Evolutionary conservation across 2,329 filamentous ascomycete species (phyloP).

Genomic region (Cladosporium cucumerinum): DNA sequence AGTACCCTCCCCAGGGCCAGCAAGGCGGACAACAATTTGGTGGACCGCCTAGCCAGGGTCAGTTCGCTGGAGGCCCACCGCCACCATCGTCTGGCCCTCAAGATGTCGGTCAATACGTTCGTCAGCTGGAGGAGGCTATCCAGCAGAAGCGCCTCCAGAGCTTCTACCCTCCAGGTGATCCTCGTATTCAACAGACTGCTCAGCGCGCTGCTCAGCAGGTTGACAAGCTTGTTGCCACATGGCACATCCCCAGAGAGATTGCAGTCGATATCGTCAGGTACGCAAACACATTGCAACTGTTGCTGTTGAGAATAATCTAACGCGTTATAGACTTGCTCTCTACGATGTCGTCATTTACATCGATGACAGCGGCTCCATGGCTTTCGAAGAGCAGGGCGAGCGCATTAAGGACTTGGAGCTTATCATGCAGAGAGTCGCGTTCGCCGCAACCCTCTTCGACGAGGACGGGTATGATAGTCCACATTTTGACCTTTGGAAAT

Average conservation of each 20-base stretch:
- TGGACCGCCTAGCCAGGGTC: slow-evolving; percentile 25
- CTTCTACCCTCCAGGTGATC: slow-evolving; percentile 58
- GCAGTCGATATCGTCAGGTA: slow-evolving; percentile 56
- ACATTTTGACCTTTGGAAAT: neutral
- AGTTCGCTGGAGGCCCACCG: slow-evolving; percentile 22
- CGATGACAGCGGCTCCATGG: slow-evolving; percentile 68
- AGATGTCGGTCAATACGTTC: slow-evolving; percentile 55
- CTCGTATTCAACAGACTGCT: slow-evolving; percentile 45
- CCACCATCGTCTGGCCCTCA: slow-evolving; percentile 41
- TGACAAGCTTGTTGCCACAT: slow-evolving; percentile 54
- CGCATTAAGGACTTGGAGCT: slow-evolving; percentile 65
- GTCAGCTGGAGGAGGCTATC: slow-evolving; percentile 53
- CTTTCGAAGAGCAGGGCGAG: slow-evolving; percentile 64
- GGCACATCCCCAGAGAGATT: slow-evolving; percentile 57
- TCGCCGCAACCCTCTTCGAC: slow-evolving; percentile 66
- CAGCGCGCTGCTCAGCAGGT: slow-evolving; percentile 49
- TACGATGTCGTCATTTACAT: slow-evolving; percentile 64
- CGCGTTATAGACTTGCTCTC: slow-evolving; percentile 49
- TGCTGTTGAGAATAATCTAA: neutral
- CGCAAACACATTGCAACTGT: neutral
- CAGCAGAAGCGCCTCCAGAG: slow-evolving; percentile 58
- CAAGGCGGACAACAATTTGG: slow-evolving; percentile 33
- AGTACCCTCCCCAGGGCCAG: slow-evolving; percentile 29
- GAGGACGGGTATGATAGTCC: slow-evolving; percentile 49
- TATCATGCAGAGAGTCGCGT: slow-evolving; percentile 61